phyloP scores from a whole-genome alignment of 2,329 filamentous ascomycete genomes.

The Aspergillus sergii region DNA sequence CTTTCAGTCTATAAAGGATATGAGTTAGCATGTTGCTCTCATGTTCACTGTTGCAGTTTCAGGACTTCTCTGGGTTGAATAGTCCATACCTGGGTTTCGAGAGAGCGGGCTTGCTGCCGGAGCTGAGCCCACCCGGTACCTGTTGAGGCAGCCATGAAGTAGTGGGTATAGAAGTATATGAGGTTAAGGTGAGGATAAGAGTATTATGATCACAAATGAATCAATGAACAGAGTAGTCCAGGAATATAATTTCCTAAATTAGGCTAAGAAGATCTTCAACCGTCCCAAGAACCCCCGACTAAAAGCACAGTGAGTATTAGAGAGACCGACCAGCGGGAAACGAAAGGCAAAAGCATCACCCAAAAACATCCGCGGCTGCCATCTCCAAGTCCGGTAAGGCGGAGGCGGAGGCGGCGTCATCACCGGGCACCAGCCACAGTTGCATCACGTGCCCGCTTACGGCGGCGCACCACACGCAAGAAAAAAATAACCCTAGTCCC shows the following conservation, averaged over 20 bases:
- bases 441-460: conserved; percentile 37
- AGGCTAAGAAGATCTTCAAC: neutral
- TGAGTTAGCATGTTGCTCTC: neutral
- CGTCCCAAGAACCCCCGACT: neutral
- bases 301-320: neutral
- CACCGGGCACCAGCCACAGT: conserved; percentile 12
- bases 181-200: neutral
- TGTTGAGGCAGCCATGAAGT: conserved; percentile 57
- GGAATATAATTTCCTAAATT: neutral
- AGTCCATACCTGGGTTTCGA: conserved; percentile 79
- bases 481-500: conserved; percentile 50
- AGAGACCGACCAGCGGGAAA: neutral
- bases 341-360: neutral
- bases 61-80: neutral
- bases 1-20: conserved; percentile 72
- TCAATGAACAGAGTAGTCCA: neutral
- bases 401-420: conserved; percentile 11
- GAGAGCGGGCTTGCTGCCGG: conserved; percentile 82
- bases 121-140: conserved; percentile 85
- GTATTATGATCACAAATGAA: neutral
- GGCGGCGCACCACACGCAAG: conserved; percentile 27
- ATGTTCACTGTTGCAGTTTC: neutral
- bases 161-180: conserved; percentile 1
- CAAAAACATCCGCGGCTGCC: conserved; percentile 4
- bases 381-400: conserved; percentile 8